Evolutionary conservation across 2,329 filamentous ascomycete genomes (phyloP), one percentile per base, ranked within the genome.

Genomic region (Trematosphaeria pertusa): DNA sequence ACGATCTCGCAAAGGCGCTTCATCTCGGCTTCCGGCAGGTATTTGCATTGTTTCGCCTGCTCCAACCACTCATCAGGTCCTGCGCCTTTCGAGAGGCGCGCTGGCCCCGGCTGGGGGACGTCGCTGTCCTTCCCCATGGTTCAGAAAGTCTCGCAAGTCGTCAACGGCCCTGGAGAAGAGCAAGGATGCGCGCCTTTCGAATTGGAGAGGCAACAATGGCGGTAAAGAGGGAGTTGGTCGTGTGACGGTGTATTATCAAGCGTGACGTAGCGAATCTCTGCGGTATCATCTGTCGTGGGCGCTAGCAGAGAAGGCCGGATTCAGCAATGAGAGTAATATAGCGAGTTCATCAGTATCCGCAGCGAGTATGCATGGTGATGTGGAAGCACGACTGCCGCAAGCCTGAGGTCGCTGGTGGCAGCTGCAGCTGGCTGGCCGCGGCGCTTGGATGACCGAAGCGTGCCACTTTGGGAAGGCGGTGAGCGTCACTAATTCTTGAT

Each of bases 1-100:
- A 97, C 94, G 70, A 96, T 96, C 78, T 99, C 94, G 73, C 94
- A 99, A 37, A 99, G 82, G 73, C 96, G 89, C 81, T 99, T 99
- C 94, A 99, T 99, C 67, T 95, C 91, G 53, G 87, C 78, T 76
- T 99, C 94, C 38, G 94, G 94, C 41, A 99, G 83, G 73, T 97
- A 97, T 73, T 96, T 94, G 78, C 94, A 97, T 74, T 94, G 89
- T 75, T 96, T 97, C 34, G 94, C 94, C 73, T 95, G 89, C 70
- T 94, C 89, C 22, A 99, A 82, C 94, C 94, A 99, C 77, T 97
- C 92, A 72, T 97, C 91, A 24, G 95, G 86, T 11, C 91, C 91
- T 30, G 92, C 89, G 71, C 90, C 89, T 46, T 88, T 85, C 54
- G 85, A 86, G 57, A 97, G 79, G 62, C 88, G 91, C 49, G 93